Conservation (phyloP, 106 monocot genomes). For the Hemerocallis citrina region DNA sequence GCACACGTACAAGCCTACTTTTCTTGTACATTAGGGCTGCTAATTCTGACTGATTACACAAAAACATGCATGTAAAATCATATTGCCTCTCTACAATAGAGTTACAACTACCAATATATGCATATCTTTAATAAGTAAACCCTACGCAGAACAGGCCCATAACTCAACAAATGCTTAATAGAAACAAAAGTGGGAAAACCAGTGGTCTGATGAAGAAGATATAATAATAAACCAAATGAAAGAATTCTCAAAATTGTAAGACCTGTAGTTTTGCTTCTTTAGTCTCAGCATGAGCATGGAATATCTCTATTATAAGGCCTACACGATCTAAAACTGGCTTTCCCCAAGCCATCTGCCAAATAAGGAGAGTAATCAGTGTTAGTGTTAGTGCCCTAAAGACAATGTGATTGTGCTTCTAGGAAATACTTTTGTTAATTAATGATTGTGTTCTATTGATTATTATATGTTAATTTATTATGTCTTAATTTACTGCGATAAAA, state of each 20-base stretch:
- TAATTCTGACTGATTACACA: slow-evolving; percentile 62
- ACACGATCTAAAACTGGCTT: slow-evolving; percentile 94
- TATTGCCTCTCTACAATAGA: background rate
- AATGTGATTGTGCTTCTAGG: too few relatives aligned
- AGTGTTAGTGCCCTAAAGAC: too few relatives aligned
- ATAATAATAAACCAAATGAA: background rate
- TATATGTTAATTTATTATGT: too few relatives aligned
- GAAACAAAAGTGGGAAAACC: too few relatives aligned
- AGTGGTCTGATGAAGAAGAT: background rate
- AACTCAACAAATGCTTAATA: too few relatives aligned
- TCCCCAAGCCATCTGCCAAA: slow-evolving; percentile 57
- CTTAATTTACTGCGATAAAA: too few relatives aligned
- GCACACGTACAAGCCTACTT: slow-evolving; percentile 82
- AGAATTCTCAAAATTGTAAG: background rate
- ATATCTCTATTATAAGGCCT: slow-evolving; percentile 93
- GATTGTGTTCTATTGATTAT: too few relatives aligned
- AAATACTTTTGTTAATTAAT: too few relatives aligned
- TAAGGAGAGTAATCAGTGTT: background rate
- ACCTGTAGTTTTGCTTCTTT: slow-evolving; percentile 99
- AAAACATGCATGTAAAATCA: background rate
- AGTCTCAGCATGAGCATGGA: slow-evolving; percentile 98
- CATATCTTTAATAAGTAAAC: background rate
- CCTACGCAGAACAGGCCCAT: too few relatives aligned
- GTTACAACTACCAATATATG: background rate
- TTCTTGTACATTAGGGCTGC: slow-evolving; percentile 94